Evolutionary conservation across 2,329 filamentous ascomycete species (phyloP), one percentile per base, ranked within the genome.

Genomic region (Huntiella decipiens): DNA sequence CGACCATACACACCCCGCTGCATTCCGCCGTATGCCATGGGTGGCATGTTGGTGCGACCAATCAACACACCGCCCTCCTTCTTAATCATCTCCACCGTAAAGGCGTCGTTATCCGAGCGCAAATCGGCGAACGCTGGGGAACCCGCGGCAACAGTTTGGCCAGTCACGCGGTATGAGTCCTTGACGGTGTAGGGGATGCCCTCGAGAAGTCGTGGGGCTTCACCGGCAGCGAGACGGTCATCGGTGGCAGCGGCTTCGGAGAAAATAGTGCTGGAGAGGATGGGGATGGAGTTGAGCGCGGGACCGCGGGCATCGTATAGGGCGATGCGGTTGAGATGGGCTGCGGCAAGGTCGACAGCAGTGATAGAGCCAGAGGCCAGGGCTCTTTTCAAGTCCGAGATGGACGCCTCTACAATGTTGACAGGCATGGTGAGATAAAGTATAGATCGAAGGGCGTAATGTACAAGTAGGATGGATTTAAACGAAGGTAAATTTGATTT

Each of bases 171-270:
- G 59, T 68, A 74, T 52, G 63, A 68, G 53, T 77, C 72, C 54
- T 77, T 76, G 52, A 73, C 60, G 0, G 70, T 71, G 49, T 64
- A 74, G 0, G 71, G 70, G 5, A 77, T 72, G 1, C 73, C 70
- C 51, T 77, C 70, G 0, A 75, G 58, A 1, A 58, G 39, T 1
- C 47, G 38, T 33, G 44, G 38, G 3, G 46, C 5, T 6, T 19
- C 35, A 4, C 53, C 52, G 2, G 48, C 43, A 6, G 54, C 52
- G 2, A 57, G 52, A 8, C 53, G 48, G 22, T 54, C 53, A 5
- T 61, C 59, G 0, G 59, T 59, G 0, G 53, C 53, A 4, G 52
- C 50, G 0, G 58, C 58, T 17, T 57, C 54, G 3, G 51, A 47
- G n/a, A 60, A 57, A 4, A 54, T 52, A 0, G 48, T 12, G 0